A percentile compares a stretch with the other conserved stretches of the same genome.
Evolutionary conservation across 805 yeast species (phyloP).

Genomic region (Candida xiaguanensis): DNA sequence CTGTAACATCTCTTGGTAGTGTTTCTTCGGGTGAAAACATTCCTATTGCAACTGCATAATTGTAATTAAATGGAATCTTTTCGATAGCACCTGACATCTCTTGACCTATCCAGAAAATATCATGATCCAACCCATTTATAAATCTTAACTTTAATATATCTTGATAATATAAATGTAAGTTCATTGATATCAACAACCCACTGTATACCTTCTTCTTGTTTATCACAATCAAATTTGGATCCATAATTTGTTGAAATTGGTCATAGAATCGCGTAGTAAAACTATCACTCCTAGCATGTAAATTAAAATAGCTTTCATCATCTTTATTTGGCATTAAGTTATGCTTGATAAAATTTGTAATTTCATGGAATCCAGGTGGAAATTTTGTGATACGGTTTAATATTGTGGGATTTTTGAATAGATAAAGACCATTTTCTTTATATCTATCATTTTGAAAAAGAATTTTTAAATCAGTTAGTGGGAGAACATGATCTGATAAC

Average conservation of each 20-base stretch:
- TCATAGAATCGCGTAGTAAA: conserved; percentile 18
- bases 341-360: conserved; percentile 19
- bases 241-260: conserved; percentile 22
- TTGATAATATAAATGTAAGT: conserved; percentile 18
- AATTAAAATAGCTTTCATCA: conserved; percentile 13
- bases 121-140: conserved; percentile 16
- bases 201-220: conserved; percentile 22
- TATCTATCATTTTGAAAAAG: conserved; percentile 19
- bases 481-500: conserved; percentile 24
- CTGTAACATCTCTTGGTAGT: conserved; percentile 15
- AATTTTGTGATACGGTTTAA: conserved; percentile 16
- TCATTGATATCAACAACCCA: conserved; percentile 26
- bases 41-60: conserved; percentile 27
- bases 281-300: conserved; percentile 11
- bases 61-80: conserved; percentile 20
- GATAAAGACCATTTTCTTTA: conserved; percentile 19
- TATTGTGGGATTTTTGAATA: conserved; percentile 27
- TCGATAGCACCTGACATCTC: conserved; percentile 23
- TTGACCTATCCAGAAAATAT: conserved; percentile 33
- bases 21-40: conserved; percentile 26
- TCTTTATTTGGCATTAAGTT: conserved; percentile 17
- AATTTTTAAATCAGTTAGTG: conserved; percentile 17
- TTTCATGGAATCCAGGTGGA: conserved; percentile 28
- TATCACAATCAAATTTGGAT: conserved; percentile 24
- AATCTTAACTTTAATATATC: conserved; percentile 18